Evolutionary conservation across 306 rosid species (phyloP).

Genomic region (Quercus bicolor): DNA sequence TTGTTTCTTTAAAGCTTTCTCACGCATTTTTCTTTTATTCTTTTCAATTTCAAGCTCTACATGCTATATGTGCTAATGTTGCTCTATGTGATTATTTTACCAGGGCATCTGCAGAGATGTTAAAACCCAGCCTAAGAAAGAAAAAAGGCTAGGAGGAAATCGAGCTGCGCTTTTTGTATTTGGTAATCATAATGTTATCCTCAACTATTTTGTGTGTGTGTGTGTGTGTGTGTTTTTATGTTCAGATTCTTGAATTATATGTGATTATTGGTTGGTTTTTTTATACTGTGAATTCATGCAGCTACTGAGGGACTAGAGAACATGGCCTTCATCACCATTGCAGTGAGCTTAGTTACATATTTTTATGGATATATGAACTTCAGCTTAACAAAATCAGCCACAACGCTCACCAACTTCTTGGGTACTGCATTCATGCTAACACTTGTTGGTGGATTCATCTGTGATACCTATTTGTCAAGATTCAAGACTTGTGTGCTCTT

Average conservation of each 20-base stretch:
- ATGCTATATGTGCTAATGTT: slow-evolving; percentile 1
- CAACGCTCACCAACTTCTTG: slow-evolving; percentile 68
- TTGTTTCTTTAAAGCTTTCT: background rate
- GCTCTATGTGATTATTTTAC: slow-evolving; percentile 6
- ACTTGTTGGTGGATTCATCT: slow-evolving; percentile 64
- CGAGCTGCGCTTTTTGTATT: slow-evolving; percentile 63
- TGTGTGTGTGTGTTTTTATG: background rate
- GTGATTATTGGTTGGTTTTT: background rate
- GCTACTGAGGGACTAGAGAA: slow-evolving; percentile 77
- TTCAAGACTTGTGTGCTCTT: slow-evolving; percentile 65
- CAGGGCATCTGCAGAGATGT: slow-evolving; percentile 49
- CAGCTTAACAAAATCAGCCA: slow-evolving; percentile 64
- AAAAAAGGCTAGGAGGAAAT: slow-evolving; percentile 51
- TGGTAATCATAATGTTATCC: slow-evolving; percentile 27
- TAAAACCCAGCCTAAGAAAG: slow-evolving; percentile 21
- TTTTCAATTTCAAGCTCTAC: background rate
- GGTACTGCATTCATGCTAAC: slow-evolving; percentile 71
- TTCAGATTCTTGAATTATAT: background rate
- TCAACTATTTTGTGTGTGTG: background rate
- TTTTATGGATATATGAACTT: slow-evolving; percentile 75
- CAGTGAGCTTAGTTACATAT: slow-evolving; percentile 67
- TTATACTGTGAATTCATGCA: slow-evolving; percentile 23
- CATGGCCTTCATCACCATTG: slow-evolving; percentile 67
- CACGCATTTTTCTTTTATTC: background rate
- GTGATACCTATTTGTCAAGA: slow-evolving; percentile 72